Evolutionary conservation across 257 asterid species (phyloP), one percentile per base, ranked within the genome.

Genomic region (Solanum neorickii): DNA sequence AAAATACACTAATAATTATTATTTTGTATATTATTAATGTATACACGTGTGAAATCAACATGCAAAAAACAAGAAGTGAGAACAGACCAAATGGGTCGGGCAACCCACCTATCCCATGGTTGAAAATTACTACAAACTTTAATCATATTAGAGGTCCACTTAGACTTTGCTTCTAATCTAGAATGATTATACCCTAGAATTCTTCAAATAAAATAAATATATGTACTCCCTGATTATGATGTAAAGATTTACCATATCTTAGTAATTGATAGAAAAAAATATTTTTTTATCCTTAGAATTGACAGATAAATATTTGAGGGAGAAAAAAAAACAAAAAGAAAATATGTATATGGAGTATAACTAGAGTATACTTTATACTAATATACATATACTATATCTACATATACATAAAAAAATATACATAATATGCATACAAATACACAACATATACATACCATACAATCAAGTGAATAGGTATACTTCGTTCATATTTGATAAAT

Each of bases 181-280:
- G 88, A 91, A 93, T 93, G 94, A 93, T 90, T 90, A 37, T 91
- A 88, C 94, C 91, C 90, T 89, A 87, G 96, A 92, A 92, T 88
- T 86, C 70, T 60, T 70, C 65, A 31, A 73, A 73, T 52, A 37
- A 37, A 83, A 72, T 87, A 74, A 74, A 37, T 37, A 21, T 37
- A 5, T 66, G 33, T 27, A 66, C 29, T 41, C 59, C 56, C 72
- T 73, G 84, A 47, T 75, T 42, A 56, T 82, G 72, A 86, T 29
- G 86, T 74, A 84, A 74, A 65, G 41, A 88, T 75, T 11, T 84
- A 15, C 60, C 47, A 74, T 42, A 41, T 69, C 62, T 56, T 65
- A 75, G 13, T 39, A 65, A 69, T 27, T 47, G 18, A 47, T 35
- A 29, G 41, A 46, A 15, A 25, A 35, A 37, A 37, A 37, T 37